These are phyloP conservation scores for Magnusiomyces tetraspermus DNA, from an alignment of 1,139 yeast species.

Conservation along the genomic window DNA sequence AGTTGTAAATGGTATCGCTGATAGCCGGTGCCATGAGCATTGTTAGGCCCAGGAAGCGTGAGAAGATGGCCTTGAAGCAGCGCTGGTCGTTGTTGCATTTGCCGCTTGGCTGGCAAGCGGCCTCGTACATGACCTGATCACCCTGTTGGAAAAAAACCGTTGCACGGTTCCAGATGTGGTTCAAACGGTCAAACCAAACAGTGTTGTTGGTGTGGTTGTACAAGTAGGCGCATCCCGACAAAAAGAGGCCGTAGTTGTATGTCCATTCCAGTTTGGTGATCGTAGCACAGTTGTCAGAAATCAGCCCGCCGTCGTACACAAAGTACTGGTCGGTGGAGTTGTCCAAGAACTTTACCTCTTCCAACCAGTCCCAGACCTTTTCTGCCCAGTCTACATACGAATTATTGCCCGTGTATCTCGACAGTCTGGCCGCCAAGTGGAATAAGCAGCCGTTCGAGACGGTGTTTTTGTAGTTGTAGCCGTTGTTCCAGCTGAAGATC, in stretches of 20 bases:
- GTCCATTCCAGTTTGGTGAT: constrained; percentile 67
- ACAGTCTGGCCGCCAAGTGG: constrained; percentile 79
- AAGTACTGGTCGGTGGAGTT: constrained; percentile 34
- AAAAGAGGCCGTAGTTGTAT: constrained; percentile 73
- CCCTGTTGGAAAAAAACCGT: constrained; percentile 48
- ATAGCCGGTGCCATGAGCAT: constrained; percentile 9
- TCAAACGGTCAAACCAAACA: constrained; percentile 52
- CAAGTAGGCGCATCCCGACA: constrained; percentile 75
- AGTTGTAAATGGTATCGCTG: constrained; percentile 36
- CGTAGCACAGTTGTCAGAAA: constrained; percentile 52
- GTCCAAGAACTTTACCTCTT: constrained; percentile 46
- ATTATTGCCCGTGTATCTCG: constrained; percentile 64
- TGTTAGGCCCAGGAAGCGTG: constrained; percentile 62
- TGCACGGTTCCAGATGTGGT: constrained; percentile 38
- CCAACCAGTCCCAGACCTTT: constrained; percentile 92
- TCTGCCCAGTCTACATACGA: constrained; percentile 68
- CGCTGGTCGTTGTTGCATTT: constrained; percentile 81
- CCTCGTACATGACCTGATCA: constrained; percentile 56
- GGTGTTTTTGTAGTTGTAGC: constrained; percentile 88
- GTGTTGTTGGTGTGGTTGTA: constrained; percentile 63
- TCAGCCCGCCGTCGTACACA: constrained; percentile 71
- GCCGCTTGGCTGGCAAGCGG: constrained; percentile 60
- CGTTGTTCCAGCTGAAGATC: constrained; percentile 88
- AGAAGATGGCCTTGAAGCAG: constrained; percentile 73
- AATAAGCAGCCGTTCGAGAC: constrained; percentile 85